Base-by-base conservation (phyloP, 805 yeast genomes). In the Cyberlindnera euphorbiiphila region DNA sequence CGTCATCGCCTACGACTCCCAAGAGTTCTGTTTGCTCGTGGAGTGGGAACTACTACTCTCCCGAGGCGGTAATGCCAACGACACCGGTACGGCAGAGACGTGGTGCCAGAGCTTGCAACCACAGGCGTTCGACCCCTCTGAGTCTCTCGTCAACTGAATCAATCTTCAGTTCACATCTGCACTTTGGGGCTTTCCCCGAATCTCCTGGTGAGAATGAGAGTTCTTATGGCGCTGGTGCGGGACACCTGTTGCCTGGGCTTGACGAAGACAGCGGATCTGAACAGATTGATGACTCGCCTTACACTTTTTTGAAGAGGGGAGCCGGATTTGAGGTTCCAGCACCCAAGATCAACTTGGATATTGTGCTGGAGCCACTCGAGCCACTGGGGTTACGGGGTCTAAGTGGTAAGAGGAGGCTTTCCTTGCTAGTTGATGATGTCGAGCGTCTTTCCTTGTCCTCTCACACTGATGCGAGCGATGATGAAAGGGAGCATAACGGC, bases 281-380 rank as follows among this genome's bases (percentile, higher is more conserved):
- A 6, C 29, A 27, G 10, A 16, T n/a, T n/a, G n/a, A n/a, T n/a
- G n/a, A n/a, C n/a, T n/a, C 29, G 17, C 4, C 29, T 9, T n/a
- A 8, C 7, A 19, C 29, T 4, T 15, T 10, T 4, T 6, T 27
- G 13, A 27, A 27, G 13, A 16, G 20, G 20, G 11, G 11, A 5
- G 29, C 14, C 17, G 10, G 9, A 11, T n/a, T 4, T 9, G 22
- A n/a, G 4, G 25, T 9, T 3, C 34, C 39, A 10, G 11, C 17
- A 2, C 50, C 50, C 9, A n/a, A 39, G 1, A 51, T 49, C 22
- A 52, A 50, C 20, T 25, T 52, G 11, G 47, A 46, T 27, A 38
- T 37, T 18, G 46, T 38, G 15, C 29, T 42, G 3, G 26, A 22
- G 27, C 49, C 49, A 14, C 34, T 45, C 5, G 22, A 27, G 18